phyloP scores from a whole-genome alignment of 306 rosid genomes.

The Senna tora region DNA sequence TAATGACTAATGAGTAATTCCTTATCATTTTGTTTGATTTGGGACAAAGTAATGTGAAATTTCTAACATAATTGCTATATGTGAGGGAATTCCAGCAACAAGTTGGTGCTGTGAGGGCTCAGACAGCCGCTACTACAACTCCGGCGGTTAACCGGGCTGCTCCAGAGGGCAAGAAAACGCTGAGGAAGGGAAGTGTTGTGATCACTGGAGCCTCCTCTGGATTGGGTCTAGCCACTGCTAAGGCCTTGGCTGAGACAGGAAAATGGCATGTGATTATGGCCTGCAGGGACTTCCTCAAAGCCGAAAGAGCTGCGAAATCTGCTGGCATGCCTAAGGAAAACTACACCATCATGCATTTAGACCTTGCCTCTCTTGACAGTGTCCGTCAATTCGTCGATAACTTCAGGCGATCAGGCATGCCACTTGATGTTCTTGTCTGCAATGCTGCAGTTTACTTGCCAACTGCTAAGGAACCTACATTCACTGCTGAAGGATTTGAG shows the following conservation, averaged over 20 bases:
- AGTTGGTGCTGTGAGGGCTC: constrained; percentile 63
- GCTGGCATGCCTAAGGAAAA: constrained; percentile 84
- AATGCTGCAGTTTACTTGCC: constrained; percentile 96
- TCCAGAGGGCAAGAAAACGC: constrained; percentile 86
- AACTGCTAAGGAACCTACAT: constrained; percentile 91
- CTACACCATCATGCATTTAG: constrained; percentile 89
- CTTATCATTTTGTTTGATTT: neutral
- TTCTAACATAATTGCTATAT: constrained; percentile 15
- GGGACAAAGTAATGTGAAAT: neutral
- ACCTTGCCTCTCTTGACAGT: constrained; percentile 93
- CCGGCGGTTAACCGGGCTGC: constrained; percentile 64
- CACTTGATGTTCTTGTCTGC: constrained; percentile 87
- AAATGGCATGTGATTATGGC: constrained; percentile 99
- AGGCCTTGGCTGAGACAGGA: constrained; percentile 93
- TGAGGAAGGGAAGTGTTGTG: constrained; percentile 85
- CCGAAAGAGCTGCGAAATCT: constrained; percentile 93
- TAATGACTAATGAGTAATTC: neutral
- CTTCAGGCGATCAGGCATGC: constrained; percentile 66
- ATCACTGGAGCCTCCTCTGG: constrained; percentile 98
- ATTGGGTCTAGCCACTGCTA: constrained; percentile 92
- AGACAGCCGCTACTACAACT: constrained; percentile 60
- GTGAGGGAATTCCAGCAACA: constrained; percentile 63
- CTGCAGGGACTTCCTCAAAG: constrained; percentile 97
- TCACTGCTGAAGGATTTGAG: constrained; percentile 95
- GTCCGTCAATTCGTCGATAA: constrained; percentile 88